These are phyloP conservation scores for Jatropha curcas DNA, from an alignment of 345 rosid species.

Conservation along the genomic window DNA sequence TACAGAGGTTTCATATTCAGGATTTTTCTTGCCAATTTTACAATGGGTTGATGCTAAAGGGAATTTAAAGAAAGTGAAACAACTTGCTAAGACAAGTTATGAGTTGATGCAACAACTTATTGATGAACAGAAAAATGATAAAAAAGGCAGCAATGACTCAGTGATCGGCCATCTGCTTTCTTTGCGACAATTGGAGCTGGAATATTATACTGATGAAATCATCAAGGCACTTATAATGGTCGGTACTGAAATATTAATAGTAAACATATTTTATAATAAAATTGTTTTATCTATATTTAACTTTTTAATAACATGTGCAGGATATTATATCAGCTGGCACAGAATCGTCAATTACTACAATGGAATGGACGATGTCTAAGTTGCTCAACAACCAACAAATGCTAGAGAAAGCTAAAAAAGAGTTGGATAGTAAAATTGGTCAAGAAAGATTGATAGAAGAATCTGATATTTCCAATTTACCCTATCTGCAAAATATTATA, in stretches of 20 bases:
- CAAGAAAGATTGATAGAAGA: constrained; percentile 7
- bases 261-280: too few species aligned
- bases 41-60: constrained; percentile 7
- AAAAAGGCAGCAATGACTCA: not conserved
- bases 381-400: constrained; percentile 13
- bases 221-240: not conserved
- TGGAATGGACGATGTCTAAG: constrained; percentile 24
- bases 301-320: too few species aligned
- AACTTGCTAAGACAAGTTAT: not conserved
- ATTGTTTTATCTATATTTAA: not conserved
- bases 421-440: constrained; percentile 18
- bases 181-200: not conserved
- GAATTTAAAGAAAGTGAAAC: not conserved
- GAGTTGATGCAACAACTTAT: not conserved
- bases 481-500: constrained; percentile 20
- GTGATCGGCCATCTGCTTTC: not conserved
- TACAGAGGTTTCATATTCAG: not conserved
- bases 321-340: constrained; percentile 15
- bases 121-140: not conserved
- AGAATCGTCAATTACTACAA: constrained; percentile 4
- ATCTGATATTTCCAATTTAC: constrained; percentile 10
- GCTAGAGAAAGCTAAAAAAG: constrained; percentile 2
- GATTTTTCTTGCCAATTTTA: constrained; percentile 7
- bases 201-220: not conserved
- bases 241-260: not conserved